Percentiles rank a stretch among this genome's conserved stretches.
phyloP scores from a whole-genome alignment of 805 yeast species.

The Lipomyces sp. region DNA sequence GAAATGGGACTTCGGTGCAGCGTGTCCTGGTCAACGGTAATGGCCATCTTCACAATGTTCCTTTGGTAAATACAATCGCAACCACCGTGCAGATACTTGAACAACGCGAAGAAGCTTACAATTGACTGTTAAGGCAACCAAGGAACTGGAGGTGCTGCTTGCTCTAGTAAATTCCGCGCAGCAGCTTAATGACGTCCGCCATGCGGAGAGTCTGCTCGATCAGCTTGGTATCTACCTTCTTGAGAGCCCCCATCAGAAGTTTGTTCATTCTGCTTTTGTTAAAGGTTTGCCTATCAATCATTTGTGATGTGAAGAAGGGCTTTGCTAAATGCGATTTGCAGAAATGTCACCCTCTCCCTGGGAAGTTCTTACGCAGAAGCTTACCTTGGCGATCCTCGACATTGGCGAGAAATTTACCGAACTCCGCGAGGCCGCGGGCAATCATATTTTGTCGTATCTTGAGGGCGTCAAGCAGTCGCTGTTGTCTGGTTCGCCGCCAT shows the following conservation, averaged over 20 bases:
- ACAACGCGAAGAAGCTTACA: slow-evolving; percentile 2
- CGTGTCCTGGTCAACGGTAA: slow-evolving; percentile 19
- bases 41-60: slow-evolving; percentile 23
- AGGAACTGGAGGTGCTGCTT: slow-evolving; percentile 51
- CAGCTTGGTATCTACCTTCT: slow-evolving; percentile 48
- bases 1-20: slow-evolving; percentile 29
- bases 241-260: slow-evolving; percentile 46
- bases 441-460: slow-evolving; percentile 32
- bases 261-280: slow-evolving; percentile 35
- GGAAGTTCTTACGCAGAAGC: slow-evolving; percentile 41
- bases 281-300: slow-evolving; percentile 16
- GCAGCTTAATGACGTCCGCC: slow-evolving; percentile 38
- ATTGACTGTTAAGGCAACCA: slow-evolving; percentile 26
- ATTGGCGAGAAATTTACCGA: slow-evolving; percentile 34
- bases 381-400: slow-evolving; percentile 37
- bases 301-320: not conserved
- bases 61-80: slow-evolving; percentile 7
- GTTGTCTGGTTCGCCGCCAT: too few species aligned
- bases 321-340: slow-evolving; percentile 1
- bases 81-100: too few species aligned
- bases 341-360: slow-evolving; percentile 43
- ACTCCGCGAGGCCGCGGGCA: slow-evolving; percentile 32
- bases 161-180: slow-evolving; percentile 53
- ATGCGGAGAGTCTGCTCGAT: slow-evolving; percentile 45
- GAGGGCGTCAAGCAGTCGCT: slow-evolving; percentile 31